phyloP scores from a whole-genome alignment of 1,284 basidiomycete species.

The Heterobasidion annosum region DNA sequence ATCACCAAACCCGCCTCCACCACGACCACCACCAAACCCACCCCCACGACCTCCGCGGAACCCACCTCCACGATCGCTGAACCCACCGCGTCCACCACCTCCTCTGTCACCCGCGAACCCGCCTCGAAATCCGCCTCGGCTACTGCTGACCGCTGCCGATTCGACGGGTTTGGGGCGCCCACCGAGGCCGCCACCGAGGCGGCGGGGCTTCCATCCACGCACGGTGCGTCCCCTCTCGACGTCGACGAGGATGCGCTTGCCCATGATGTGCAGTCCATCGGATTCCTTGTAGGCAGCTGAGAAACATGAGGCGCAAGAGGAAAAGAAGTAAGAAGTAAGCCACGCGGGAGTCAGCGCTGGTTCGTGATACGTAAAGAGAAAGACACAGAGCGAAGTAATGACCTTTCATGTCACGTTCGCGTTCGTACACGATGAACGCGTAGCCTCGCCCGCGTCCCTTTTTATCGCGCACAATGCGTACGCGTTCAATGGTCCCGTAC shows the following conservation, averaged over 20 bases:
- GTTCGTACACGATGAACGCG: constrained; percentile 96
- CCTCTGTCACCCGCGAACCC: constrained; percentile 27
- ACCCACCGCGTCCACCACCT: constrained; percentile 29
- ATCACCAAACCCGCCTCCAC: constrained; percentile 25
- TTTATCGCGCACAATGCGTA: constrained; percentile 86
- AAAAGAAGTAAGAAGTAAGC: constrained; percentile 3
- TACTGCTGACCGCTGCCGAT: constrained; percentile 28
- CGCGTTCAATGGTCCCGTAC: constrained; percentile 90
- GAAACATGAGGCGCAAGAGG: not conserved
- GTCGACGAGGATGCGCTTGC: constrained; percentile 92
- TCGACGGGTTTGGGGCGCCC: constrained; percentile 86
- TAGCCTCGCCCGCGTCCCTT: constrained; percentile 86
- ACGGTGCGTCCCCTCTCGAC: constrained; percentile 98
- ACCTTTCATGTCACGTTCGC: constrained; percentile 99
- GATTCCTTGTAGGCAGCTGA: constrained; percentile 98
- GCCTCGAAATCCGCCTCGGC: constrained; percentile 27
- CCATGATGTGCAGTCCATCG: constrained; percentile 94
- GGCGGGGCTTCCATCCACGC: constrained; percentile 95
- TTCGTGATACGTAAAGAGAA: constrained; percentile 11
- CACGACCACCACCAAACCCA: constrained; percentile 25
- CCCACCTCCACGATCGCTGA: constrained; percentile 28
- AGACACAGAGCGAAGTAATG: constrained; percentile 14
- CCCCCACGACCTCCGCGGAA: constrained; percentile 26
- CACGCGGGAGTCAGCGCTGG: constrained; percentile 5
- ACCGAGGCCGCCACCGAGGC: constrained; percentile 91